A percentile compares a stretch with the other conserved stretches of the same genome.
Conservation (phyloP, 2,329 filamentous ascomycete species). For the Endothia cerciana region DNA sequence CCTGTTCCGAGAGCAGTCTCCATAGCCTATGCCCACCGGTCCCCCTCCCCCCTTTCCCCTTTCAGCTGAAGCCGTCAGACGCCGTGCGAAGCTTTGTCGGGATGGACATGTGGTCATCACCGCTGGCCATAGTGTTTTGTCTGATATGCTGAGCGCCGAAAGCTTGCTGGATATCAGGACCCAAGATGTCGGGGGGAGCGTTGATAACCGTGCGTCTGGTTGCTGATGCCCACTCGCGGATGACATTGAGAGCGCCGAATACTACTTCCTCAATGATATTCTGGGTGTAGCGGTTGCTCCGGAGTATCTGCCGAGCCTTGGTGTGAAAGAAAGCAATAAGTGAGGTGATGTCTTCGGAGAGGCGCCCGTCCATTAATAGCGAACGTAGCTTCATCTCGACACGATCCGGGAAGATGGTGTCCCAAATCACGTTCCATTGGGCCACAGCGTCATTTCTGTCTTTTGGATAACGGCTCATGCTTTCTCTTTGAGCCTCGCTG, state of each 20-base stretch:
- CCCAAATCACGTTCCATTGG: constrained; percentile 33
- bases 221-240: neutral
- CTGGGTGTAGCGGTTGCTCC: neutral
- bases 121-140: neutral
- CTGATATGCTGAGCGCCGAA: neutral
- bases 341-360: constrained; percentile 27
- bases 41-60: neutral
- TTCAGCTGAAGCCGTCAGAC: neutral
- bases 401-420: constrained; percentile 31
- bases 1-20: neutral
- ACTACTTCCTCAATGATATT: neutral
- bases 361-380: constrained; percentile 20
- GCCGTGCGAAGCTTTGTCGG: neutral
- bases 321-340: constrained; percentile 28
- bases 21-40: neutral
- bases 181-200: neutral
- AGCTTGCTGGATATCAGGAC: neutral
- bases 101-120: neutral
- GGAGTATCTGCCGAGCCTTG: neutral
- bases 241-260: neutral
- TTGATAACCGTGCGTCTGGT: neutral
- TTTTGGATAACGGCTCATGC: constrained; percentile 13
- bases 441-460: constrained; percentile 19
- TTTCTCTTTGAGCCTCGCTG: constrained; percentile 16
- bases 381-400: constrained; percentile 19